Conservation (phyloP, 2,329 filamentous ascomycete genomes). For the Fusarium circinatum region DNA sequence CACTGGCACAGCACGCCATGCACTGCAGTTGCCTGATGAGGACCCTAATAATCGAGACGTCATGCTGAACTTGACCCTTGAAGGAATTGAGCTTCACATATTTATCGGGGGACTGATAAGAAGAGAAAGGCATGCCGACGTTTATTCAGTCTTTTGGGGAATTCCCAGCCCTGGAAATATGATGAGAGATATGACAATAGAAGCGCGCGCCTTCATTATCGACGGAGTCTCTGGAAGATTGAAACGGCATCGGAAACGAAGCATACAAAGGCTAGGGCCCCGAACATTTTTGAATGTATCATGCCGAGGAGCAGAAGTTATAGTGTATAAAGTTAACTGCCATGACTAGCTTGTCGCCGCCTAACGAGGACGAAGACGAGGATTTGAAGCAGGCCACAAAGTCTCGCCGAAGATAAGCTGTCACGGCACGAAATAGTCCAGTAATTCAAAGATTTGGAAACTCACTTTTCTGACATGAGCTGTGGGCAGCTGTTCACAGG, state of each 20-base stretch:
- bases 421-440: rapidly evolving
- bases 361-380: neutral
- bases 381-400: too few relatives aligned
- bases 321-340: neutral
- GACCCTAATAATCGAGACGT: rapidly evolving
- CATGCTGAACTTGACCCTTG: rapidly evolving
- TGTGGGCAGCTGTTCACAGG: neutral
- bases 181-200: neutral
- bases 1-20: neutral
- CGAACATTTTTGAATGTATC: rapidly evolving
- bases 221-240: neutral
- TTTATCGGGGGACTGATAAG: rapidly evolving
- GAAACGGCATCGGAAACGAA: neutral
- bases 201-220: neutral
- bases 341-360: rapidly evolving
- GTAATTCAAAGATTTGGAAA: neutral
- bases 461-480: rapidly evolving
- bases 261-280: rapidly evolving
- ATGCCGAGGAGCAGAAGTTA: neutral
- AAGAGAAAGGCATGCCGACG: neutral
- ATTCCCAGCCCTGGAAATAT: too few relatives aligned
- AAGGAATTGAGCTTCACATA: rapidly evolving
- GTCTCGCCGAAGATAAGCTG: neutral
- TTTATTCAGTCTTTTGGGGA: neutral
- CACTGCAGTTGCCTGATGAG: neutral